These are phyloP conservation scores for Amphirosellinia nigrospora DNA, from an alignment of 495 filamentous ascomycete genomes.

Conservation along the genomic window DNA sequence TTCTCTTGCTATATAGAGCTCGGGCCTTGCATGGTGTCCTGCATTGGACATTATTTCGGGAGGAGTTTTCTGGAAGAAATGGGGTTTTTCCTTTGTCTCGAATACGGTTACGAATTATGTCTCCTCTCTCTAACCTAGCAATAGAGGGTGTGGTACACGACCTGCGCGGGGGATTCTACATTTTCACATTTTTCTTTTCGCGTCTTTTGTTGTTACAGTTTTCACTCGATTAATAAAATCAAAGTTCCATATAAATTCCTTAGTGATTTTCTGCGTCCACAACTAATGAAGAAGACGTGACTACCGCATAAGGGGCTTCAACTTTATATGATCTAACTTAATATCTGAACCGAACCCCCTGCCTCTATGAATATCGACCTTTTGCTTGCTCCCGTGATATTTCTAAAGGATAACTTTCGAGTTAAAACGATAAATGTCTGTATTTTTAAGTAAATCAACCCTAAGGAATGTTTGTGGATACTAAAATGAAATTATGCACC, in stretches of 20 bases:
- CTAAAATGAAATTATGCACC: no score
- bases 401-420: no score
- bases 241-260: no score
- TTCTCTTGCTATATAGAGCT: slow-evolving; percentile 34
- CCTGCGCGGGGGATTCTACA: slow-evolving; percentile 1
- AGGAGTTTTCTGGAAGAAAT: neutral
- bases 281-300: neutral
- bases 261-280: no score
- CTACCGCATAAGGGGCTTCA: neutral
- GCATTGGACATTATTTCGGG: neutral
- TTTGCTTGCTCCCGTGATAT: no score
- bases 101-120: slow-evolving; percentile 29
- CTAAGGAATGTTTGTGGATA: no score
- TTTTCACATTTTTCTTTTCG: neutral
- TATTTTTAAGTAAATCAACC: no score
- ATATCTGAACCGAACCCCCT: no score
- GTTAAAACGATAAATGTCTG: no score
- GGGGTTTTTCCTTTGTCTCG: slow-evolving; percentile 14
- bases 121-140: slow-evolving; percentile 6
- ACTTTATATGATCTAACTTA: neutral
- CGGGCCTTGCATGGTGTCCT: neutral
- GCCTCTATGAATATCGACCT: no score
- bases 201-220: neutral
- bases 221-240: neutral
- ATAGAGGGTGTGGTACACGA: slow-evolving; percentile 9